Base-by-base conservation (phyloP, 2,329 filamentous ascomycete species). In the Neopestalotiopsis clavispora region DNA sequence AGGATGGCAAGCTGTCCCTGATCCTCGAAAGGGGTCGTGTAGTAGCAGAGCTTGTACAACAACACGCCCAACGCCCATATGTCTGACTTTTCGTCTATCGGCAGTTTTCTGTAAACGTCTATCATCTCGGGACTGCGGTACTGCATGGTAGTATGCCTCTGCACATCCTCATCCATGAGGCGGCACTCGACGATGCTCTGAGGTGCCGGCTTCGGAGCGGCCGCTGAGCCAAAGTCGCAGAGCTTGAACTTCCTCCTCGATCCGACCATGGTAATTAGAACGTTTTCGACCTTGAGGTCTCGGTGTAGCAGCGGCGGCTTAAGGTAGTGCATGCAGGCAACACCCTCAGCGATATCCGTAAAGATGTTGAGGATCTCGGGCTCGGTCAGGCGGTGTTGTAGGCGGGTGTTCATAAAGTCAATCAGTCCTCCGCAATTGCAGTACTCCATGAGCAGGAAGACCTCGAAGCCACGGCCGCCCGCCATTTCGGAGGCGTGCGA, bases 41-140 rank as follows among this genome's bases (percentile, higher is more conserved):
- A 99, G 82, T 98, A 99, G 84, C 96, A 99, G 71, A 99, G 86
- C 85, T 99, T 99, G 85, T 99, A 99, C 67, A 99, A 83, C 69
- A 99, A 84, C 57, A 99, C 96, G 4, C 96, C 96, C 70, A 99
- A 83, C 1, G 96, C 96, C 96, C 95, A 99, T 38, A 99, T 98
- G 80, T 99, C 96, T 63, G 95, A 97, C 84, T 99, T 99, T 83
- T 99, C 96, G 78, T 99, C 94, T 77, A 99, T 97, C 0, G 96
- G 94, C 75, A 95, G 94, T 80, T 97, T 97, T 71, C 95, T 88
- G 82, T 98, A 99, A 30, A 99, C 96, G 77, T 99, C 96, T 70
- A 99, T 91, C 96, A 99, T 99, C 82, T 99, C 96, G 5, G 96
- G 96, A 78, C 95, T 98, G 73, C 96, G 89, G 80, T 99, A 99